phyloP scores from a whole-genome alignment of 2,329 filamentous ascomycete species.

The Colletotrichum abscissum region DNA sequence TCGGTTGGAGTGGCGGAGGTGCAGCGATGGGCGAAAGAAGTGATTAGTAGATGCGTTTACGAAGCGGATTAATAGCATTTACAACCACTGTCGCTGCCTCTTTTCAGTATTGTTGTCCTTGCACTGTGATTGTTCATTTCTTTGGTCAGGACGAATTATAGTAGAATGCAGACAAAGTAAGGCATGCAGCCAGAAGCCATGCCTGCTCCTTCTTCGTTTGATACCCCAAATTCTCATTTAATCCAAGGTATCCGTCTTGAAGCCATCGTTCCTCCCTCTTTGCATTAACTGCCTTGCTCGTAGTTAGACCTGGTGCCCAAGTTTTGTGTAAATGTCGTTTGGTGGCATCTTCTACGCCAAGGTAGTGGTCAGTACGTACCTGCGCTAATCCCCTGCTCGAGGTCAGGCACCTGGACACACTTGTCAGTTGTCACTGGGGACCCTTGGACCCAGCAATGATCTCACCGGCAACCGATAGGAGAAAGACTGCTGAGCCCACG shows the following conservation, averaged over 20 bases:
- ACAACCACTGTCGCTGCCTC: neutral
- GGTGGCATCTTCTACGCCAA: no score
- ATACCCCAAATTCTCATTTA: no score
- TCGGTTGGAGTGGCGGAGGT: neutral
- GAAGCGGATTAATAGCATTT: conserved; percentile 33
- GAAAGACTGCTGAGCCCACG: neutral
- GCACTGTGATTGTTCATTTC: neutral
- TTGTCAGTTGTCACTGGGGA: neutral
- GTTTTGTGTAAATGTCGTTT: neutral
- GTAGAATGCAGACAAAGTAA: neutral
- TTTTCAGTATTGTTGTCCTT: neutral
- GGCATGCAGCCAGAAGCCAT: neutral
- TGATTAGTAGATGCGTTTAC: conserved; percentile 17
- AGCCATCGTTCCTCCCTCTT: no score
- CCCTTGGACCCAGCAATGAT: conserved; percentile 16
- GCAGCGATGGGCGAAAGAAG: neutral
- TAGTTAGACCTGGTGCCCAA: no score
- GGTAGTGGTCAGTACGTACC: conserved; percentile 3
- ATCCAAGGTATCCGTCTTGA: no score
- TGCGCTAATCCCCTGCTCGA: neutral
- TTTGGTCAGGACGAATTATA: neutral
- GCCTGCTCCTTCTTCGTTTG: neutral
- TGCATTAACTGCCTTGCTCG: no score
- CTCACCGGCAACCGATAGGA: conserved; percentile 34
- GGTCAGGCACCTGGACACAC: neutral